phyloP scores from a whole-genome alignment of 306 rosid species.

The Amphicarpaea edgeworthii region DNA sequence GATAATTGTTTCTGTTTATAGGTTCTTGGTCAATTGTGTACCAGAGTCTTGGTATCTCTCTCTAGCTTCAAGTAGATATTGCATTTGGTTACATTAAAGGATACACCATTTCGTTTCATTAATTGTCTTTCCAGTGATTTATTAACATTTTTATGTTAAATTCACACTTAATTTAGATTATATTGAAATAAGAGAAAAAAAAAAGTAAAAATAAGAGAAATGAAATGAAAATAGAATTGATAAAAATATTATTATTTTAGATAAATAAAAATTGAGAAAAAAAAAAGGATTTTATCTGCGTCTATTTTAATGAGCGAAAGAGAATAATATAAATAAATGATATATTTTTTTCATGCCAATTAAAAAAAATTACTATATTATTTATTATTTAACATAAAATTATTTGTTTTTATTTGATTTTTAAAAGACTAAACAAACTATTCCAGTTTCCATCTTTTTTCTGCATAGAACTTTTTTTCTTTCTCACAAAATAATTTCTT shows the following conservation, averaged over 20 bases:
- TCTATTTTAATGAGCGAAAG: too few species aligned
- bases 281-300: too few species aligned
- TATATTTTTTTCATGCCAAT: too few species aligned
- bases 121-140: constrained; percentile 1
- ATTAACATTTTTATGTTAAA: not conserved
- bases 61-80: constrained; percentile 1
- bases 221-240: not conserved
- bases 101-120: not conserved
- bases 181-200: not conserved
- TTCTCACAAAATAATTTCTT: not conserved
- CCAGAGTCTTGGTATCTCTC: constrained; percentile 40
- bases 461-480: not conserved
- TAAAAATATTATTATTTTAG: not conserved
- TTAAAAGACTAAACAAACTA: not conserved
- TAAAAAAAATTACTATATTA: too few species aligned
- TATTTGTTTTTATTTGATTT: too few species aligned
- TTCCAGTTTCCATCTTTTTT: not conserved
- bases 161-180: not conserved
- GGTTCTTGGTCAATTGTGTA: constrained; percentile 42
- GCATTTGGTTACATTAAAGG: not conserved
- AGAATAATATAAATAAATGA: too few species aligned
- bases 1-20: constrained; percentile 41
- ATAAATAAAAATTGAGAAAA: not conserved
- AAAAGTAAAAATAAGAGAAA: not conserved
- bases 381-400: too few species aligned